Base-by-base conservation (phyloP, 805 yeast genomes). In the Zygoascus tannicola region DNA sequence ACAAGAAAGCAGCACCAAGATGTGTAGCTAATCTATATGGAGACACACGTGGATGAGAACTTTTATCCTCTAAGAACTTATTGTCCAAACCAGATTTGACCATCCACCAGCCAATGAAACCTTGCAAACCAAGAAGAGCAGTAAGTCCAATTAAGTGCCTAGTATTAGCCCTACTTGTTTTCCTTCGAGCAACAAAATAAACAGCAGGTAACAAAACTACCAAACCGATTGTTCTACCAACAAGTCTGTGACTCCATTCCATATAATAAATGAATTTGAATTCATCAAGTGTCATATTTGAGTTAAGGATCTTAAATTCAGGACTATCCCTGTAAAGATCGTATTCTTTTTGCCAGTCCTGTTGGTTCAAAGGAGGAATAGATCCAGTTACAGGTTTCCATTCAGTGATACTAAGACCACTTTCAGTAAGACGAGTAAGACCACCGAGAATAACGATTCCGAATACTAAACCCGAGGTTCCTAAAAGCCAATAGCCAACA, bases 41-140 rank as follows among this genome's bases (percentile, higher is more conserved):
- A 4, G 96, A 85, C 2, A 92, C 98, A 0, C 98, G 86, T n/a
- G 98, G 98, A 59, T 90, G 94, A 0, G 95, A 79, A 38, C 76
- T 82, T 60, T 95, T 75, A 51, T 81, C 87, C 19, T 73, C 74
- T 39, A 92, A 68, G 57, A 81, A 81, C 36, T 80, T 73, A 56
- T 81, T 82, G 59, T 87, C 94, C 44, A 92, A 71, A 23, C 98
- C 98, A 7, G 96, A 85, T 56, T 84, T 79, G 42, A 92, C 98
- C 98, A 92, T 92, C 99, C 99, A 92, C 98, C 98, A 92, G 26
- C 98, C 98, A 52, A 92, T 81, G 43, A 81, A 83, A 43, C 98
- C 98, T 69, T 92, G 98, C 39, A 92, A 67, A 8, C 95, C 99
- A 46, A 92, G 71, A 41, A 92, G 66, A 0, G 73, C 78, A 35